Conservation (phyloP, 176 grass and related monocot genomes). For the Oryza glumipatula region DNA sequence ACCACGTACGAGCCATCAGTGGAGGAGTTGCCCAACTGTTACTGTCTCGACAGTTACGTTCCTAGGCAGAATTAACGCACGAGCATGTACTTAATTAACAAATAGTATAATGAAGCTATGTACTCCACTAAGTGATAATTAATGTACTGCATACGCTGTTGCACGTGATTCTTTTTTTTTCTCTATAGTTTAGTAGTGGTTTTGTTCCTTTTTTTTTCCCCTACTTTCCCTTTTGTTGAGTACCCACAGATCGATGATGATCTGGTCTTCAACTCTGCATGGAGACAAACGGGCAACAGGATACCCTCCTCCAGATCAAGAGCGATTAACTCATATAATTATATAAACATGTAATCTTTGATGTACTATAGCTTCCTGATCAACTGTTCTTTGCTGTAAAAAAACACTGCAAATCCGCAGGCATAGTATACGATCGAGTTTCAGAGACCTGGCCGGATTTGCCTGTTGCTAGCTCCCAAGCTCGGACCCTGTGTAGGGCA, state of each 20-base stretch:
- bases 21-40: neutral
- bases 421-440: neutral
- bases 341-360: too few relatives aligned
- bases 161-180: too few relatives aligned
- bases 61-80: neutral
- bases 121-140: too few relatives aligned
- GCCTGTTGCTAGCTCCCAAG: neutral
- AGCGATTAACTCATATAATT: neutral
- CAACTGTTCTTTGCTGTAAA: neutral
- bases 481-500: neutral
- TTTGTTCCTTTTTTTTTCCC: too few relatives aligned
- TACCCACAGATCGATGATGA: slow-evolving; percentile 6
- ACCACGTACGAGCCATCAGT: neutral
- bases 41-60: neutral
- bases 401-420: neutral
- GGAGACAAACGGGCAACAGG: neutral
- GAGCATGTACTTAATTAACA: neutral
- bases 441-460: neutral
- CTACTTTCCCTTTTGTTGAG: neutral
- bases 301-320: neutral
- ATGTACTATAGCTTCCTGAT: neutral
- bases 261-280: neutral
- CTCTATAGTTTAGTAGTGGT: neutral
- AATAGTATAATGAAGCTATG: too few relatives aligned
- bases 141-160: too few relatives aligned